Evolutionary conservation across 306 rosid species (phyloP).

Genomic region (Glycyrrhiza uralensis): DNA sequence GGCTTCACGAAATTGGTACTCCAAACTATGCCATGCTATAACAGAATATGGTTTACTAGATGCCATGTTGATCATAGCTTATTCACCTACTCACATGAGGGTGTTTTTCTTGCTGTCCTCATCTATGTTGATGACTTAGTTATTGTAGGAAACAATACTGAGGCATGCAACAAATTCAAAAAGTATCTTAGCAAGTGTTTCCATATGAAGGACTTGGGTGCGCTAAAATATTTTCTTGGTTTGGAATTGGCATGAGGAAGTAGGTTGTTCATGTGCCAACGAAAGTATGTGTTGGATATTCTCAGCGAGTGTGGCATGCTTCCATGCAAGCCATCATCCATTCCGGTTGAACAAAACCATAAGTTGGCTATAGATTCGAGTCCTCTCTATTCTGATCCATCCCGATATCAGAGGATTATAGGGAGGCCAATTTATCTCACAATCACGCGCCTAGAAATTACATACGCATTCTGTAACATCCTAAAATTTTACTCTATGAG

Average conservation of each 20-base stretch:
- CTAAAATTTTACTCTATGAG: too few species aligned
- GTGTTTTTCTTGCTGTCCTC: too few species aligned
- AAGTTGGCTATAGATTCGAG: rapidly evolving
- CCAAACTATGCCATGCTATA: too few species aligned
- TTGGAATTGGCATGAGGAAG: not conserved
- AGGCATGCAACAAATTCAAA: not conserved
- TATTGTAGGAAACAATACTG: not conserved
- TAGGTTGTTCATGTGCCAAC: not conserved
- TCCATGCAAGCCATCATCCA: not conserved
- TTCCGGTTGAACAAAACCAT: not conserved
- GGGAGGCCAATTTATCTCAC: not conserved
- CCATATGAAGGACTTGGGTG: not conserved
- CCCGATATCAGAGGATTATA: not conserved
- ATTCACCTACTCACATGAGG: too few species aligned
- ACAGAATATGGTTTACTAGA: too few species aligned
- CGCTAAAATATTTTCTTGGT: too few species aligned
- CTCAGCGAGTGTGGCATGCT: not conserved
- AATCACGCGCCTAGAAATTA: not conserved
- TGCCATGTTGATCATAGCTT: too few species aligned
- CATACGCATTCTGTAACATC: not conserved
- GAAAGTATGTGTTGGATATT: not conserved
- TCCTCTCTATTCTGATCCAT: not conserved
- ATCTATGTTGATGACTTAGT: not conserved
- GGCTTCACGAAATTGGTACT: too few species aligned
- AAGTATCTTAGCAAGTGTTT: not conserved